Base-by-base conservation (phyloP, 768 basidiomycete genomes). In the Amylocystis lapponica region DNA sequence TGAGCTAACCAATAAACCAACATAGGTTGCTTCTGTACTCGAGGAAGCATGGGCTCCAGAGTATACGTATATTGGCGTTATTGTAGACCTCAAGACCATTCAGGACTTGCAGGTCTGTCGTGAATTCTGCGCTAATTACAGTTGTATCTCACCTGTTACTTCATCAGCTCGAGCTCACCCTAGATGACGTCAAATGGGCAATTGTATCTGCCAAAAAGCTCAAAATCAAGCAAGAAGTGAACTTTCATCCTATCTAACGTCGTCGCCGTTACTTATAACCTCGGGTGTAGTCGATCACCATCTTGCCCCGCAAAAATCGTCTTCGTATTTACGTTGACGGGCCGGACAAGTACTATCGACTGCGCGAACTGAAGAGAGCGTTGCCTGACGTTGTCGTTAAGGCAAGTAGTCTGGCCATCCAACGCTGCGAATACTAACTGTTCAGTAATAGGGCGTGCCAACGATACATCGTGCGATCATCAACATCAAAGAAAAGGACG, bases 21-120 rank as follows among this genome's bases (percentile, higher is more conserved):
- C 43, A 13, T 48, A 96, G 93, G 74, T 99, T 55, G 88, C 96
- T 0, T 82, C 89, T 25, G 78, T 95, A 12, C 71, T 99, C 16
- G 96, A 97, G 61, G 95, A 98, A 65, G 90, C 92, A 25, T 98
- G 93, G 92, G 88, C 87, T 14, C 82, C 86, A 6, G 83, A 88
- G 53, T 89, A 91, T 54, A 91, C 90, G 2, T 98, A 93, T 50
- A 82, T 98, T 36, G 90, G 91, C 37, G 79, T 99, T 35, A 91
- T 97, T 41, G 74, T 98, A 23, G 96, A 99, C 62, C 75, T 73
- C 48, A 81, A 89, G 19, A 88, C 92, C 7, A 83, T 99, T 31
- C 80, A 81, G 50, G 87, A 89, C 54, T 76, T 98, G 13, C 92
- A 96, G 70, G 90, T 88, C 29, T 33, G 66, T 51, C 19, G 6